Evolutionary conservation across 495 filamentous ascomycete genomes (phyloP).

Genomic region (Talaromyces wortmannii): DNA sequence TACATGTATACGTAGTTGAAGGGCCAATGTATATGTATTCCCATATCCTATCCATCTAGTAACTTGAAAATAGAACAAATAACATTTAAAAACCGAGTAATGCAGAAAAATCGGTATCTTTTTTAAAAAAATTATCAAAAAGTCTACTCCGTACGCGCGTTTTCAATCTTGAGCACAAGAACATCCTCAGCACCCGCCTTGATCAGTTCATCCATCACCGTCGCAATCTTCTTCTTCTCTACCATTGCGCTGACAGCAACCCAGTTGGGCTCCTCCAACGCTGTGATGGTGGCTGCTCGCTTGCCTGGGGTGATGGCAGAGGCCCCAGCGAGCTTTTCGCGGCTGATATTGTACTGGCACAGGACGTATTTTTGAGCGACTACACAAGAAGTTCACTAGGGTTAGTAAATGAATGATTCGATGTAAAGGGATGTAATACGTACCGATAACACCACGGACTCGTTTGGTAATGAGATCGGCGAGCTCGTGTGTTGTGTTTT

Average conservation of each 20-base stretch:
- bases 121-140: neutral
- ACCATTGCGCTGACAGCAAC: slow-evolving; percentile 94
- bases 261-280: slow-evolving; percentile 84
- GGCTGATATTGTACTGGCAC: slow-evolving; percentile 91
- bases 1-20: too few relatives aligned
- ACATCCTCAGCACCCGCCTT: slow-evolving; percentile 81
- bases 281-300: slow-evolving; percentile 83
- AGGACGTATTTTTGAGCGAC: slow-evolving; percentile 90
- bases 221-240: slow-evolving; percentile 79
- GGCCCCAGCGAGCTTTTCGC: slow-evolving; percentile 56
- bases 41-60: neutral
- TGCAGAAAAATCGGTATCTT: too few relatives aligned
- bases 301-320: slow-evolving; percentile 85
- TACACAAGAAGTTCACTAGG: slow-evolving; percentile 16
- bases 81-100: neutral
- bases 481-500: slow-evolving; percentile 71
- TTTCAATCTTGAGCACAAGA: slow-evolving; percentile 78
- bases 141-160: slow-evolving; percentile 53
- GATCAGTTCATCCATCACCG: slow-evolving; percentile 84
- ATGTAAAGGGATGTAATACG: slow-evolving; percentile 12
- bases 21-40: too few relatives aligned
- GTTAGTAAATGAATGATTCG: neutral
- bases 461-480: slow-evolving; percentile 75
- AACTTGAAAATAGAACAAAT: neutral
- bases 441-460: slow-evolving; percentile 87